A percentile compares a stretch with the other conserved stretches of the same genome.
These are phyloP conservation scores for Cylindrotheca closterium DNA, from an alignment of 108 stramenopile species.

Conservation along the genomic window DNA sequence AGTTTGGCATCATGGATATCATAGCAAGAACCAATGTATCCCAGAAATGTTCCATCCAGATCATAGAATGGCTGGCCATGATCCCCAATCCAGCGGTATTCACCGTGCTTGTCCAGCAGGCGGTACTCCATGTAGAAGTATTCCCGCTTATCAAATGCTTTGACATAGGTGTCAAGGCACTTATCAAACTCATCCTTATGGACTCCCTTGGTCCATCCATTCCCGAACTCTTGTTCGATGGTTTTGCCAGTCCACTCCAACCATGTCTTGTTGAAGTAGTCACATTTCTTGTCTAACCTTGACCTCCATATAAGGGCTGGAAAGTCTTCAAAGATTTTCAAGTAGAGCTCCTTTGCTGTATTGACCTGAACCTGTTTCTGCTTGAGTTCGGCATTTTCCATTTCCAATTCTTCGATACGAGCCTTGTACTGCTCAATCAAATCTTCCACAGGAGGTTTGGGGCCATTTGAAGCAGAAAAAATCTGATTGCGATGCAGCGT, in stretches of 20 bases:
- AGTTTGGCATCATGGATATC: constrained; percentile 7
- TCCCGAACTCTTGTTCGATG: constrained; percentile 1
- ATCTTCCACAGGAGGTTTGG: no score
- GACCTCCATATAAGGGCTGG: constrained; percentile 9
- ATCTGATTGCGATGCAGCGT: no score
- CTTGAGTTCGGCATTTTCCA: not conserved
- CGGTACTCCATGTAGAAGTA: constrained; percentile 7
- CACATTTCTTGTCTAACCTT: constrained; percentile 5
- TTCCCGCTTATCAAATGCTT: constrained; percentile 7
- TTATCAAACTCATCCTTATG: constrained; percentile 7
- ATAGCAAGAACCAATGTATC: constrained; percentile 6
- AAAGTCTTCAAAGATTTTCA: constrained; percentile 6
- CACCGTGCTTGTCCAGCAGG: not conserved
- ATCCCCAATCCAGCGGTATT: constrained; percentile 6
- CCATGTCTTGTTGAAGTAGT: constrained; percentile 10
- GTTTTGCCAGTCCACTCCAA: constrained; percentile 1
- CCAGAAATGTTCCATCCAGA: constrained; percentile 5
- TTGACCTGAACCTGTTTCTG: not conserved
- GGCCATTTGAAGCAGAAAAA: no score
- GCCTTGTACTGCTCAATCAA: no score
- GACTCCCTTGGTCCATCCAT: constrained; percentile 6
- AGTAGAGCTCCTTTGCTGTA: constrained; percentile 6
- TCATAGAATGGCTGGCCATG: constrained; percentile 7
- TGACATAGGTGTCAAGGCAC: not conserved
- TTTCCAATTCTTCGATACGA: constrained; percentile 1